Conservation (phyloP, 495 filamentous ascomycete genomes). For the Penicillium psychrofluorescens region DNA sequence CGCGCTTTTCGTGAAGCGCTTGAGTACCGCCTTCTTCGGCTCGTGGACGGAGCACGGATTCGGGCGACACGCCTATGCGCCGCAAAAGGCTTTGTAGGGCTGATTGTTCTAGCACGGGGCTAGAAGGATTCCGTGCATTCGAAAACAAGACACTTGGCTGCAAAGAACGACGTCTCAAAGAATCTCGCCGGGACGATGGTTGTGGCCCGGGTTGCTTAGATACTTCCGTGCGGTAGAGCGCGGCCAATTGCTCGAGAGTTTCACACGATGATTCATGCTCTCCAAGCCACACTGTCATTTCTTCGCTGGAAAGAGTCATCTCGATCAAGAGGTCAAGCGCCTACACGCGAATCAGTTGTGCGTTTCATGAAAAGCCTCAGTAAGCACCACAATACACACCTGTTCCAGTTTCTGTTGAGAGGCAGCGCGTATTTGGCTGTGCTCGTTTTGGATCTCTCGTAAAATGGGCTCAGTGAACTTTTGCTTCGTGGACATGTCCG, state of each 20-base stretch:
- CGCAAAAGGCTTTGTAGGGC: slow-evolving; percentile 29
- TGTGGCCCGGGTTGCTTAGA: slow-evolving; percentile 14
- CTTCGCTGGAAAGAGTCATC: slow-evolving; percentile 28
- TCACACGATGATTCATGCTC: slow-evolving; percentile 32
- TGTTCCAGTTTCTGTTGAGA: slow-evolving; percentile 28
- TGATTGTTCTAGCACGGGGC: slow-evolving; percentile 14
- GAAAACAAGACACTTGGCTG: slow-evolving; percentile 11
- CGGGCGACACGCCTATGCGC: slow-evolving; percentile 27
- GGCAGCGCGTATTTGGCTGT: slow-evolving; percentile 21
- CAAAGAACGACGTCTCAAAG: slow-evolving; percentile 21
- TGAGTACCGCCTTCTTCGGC: slow-evolving; percentile 10
- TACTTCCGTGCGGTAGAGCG: slow-evolving; percentile 26
- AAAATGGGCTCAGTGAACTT: slow-evolving; percentile 53
- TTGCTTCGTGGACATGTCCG: slow-evolving; percentile 55
- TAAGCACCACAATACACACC: slow-evolving; percentile 12
- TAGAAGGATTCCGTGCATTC: slow-evolving; percentile 7
- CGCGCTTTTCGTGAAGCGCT: slow-evolving; percentile 23
- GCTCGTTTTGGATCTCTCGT: slow-evolving; percentile 26
- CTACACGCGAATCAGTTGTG: slow-evolving; percentile 5
- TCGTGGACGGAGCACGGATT: slow-evolving; percentile 22
- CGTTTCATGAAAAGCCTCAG: too few species aligned
- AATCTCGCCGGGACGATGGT: slow-evolving; percentile 22
- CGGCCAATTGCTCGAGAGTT: slow-evolving; percentile 25
- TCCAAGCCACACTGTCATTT: slow-evolving; percentile 19
- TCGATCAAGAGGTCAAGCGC: slow-evolving; percentile 24